Base-by-base conservation (phyloP, 2,329 filamentous ascomycete genomes). In the Penicillium glabrum region DNA sequence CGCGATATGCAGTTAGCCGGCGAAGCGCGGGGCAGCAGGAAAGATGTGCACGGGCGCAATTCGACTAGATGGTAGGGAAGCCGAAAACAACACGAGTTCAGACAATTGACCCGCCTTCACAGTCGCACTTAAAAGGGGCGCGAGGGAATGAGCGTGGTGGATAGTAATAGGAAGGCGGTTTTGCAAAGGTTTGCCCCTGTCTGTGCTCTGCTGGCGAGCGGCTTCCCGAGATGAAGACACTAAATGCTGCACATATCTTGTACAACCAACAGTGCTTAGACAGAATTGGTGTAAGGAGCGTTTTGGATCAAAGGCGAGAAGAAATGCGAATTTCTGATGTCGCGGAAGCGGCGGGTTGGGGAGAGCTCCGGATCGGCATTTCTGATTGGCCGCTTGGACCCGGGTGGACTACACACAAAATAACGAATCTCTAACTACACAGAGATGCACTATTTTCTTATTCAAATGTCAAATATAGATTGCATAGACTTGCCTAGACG, bases 331-430 rank as follows among this genome's bases (percentile, higher is more conserved):
- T 55, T 54, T 58, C 58, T 67, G 63, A 67, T 62, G 67, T 23
- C 39, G 39, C 69, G 67, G 63, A 67, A 60, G 64, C 65, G 66
- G 68, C 70, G 69, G 62, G 63, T 70, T 71, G 60, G 65, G 62
- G 57, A 66, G 61, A 60, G 46, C 49, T 60, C 44, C 54, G 58
- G 55, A 31, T 62, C 59, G 51, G 46, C 39, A 23, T 50, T 53
- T 61, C 35, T 64, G 37, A 72, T 70, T 72, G 69, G 69, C 57
- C 48, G 54, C 33, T 23, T 44, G 50, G 19, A 16, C 27, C 21
- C 41, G 46, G 29, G 49, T 45, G 35, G 23, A 31, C 51, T 53
- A 54, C 46, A 48, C 54, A 57, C 48, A 29, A 45, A 47, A 35
- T 43, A 51, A 51, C 21, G 33, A 41, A 27, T 5, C 6, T 27